Evolutionary conservation across 805 yeast species (phyloP), one percentile per base, ranked within the genome.

Genomic region (Maudiozyma turicensis): DNA sequence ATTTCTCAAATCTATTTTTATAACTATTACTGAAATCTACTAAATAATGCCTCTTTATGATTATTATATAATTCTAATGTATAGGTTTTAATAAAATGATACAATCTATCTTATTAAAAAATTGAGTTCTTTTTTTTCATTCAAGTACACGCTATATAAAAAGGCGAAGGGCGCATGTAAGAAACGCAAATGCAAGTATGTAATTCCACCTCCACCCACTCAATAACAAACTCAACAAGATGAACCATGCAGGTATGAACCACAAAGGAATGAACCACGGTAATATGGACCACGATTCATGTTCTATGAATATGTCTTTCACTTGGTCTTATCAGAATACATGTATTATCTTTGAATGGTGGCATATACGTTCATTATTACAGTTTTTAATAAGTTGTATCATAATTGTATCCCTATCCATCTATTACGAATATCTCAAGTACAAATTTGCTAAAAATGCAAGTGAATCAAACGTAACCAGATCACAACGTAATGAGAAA

Each of bases 271-370:
- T 58, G 56, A 48, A 52, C 28, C 58, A 46, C n/a, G 42, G 43
- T 11, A 38, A 45, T 38, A 37, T 43, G 45, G 32, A 33, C 3
- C 30, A n/a, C n/a, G 44, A 30, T 30, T n/a, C 44, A 6, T 43
- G 45, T 26, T 20, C 32, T 4, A 78, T 76, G 82, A 74, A 76
- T 60, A 86, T 85, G 93, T 57, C 83, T 7, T 83, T 86, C 61
- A 84, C 89, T 6, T 86, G 93, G 90, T 79, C 81, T 52, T 82
- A 84, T 68, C 68, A 75, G 46, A 77, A 86, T 60, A 73, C 85
- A 6, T 86, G 95, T 61, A 77, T 86, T 8, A 75, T 86, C 8
- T 84, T 83, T 63, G 67, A 70, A 49, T 82, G 90, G 86, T 86
- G 95, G 95, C 91, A 84, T 56, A 76, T 86, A 48, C 71, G 70